These are phyloP conservation scores for Aegilops umbellulata DNA, from an alignment of 176 grass and related monocot genomes.

Conservation along the genomic window DNA sequence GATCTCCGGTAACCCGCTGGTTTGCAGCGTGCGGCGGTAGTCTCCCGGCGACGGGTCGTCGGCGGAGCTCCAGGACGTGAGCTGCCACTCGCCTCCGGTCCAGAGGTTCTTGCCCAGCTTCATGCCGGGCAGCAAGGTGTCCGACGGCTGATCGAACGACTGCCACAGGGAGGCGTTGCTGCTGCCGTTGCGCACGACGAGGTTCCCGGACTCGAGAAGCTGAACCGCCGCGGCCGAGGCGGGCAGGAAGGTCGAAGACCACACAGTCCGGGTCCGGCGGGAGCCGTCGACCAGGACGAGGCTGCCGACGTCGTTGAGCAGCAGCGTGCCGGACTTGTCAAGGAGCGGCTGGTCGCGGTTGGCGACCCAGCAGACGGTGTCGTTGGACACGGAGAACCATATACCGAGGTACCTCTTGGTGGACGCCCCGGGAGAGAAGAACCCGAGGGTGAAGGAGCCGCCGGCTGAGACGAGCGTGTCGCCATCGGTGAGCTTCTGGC, in stretches of 20 bases:
- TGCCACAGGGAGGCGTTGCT: not conserved
- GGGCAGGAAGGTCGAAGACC: not conserved
- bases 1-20: not conserved
- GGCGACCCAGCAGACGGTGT: slow-evolving; percentile 10
- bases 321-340: not conserved
- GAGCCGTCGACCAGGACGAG: not conserved
- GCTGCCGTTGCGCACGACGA: not conserved
- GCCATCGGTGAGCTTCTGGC: slow-evolving; percentile 21
- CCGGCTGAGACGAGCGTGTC: not conserved
- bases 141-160: slow-evolving; percentile 21
- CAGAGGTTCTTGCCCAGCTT: slow-evolving; percentile 9
- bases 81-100: slow-evolving; percentile 30
- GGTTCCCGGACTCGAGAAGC: slow-evolving; percentile 3
- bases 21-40: slow-evolving; percentile 13
- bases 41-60: slow-evolving; percentile 33
- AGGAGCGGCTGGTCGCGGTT: not conserved
- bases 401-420: slow-evolving; percentile 27
- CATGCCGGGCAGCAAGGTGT: slow-evolving; percentile 26
- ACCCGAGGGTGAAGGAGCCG: slow-evolving; percentile 22
- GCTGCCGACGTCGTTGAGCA: not conserved
- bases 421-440: slow-evolving; percentile 2
- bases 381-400: slow-evolving; percentile 10
- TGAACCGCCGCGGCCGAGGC: not conserved
- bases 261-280: not conserved
- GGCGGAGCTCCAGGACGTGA: not conserved